These are phyloP conservation scores for Elsinoe ampelina DNA, from an alignment of 2,329 filamentous ascomycete genomes.

Conservation along the genomic window DNA sequence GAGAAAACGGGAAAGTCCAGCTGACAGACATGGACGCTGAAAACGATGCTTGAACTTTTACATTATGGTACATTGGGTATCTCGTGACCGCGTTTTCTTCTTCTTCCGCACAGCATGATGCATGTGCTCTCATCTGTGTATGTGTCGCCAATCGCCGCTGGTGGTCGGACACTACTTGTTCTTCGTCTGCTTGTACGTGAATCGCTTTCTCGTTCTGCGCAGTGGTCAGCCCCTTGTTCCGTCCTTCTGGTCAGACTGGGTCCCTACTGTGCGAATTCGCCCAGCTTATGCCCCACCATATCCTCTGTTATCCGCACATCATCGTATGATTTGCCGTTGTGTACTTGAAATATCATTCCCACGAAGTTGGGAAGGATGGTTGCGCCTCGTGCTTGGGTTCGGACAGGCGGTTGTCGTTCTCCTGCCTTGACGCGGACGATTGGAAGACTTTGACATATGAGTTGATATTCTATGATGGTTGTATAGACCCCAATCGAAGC, in stretches of 20 bases:
- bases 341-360: conserved; percentile 76
- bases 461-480: neutral
- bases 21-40: too few relatives aligned
- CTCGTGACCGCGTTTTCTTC: neutral
- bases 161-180: conserved; percentile 46
- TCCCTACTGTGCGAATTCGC: conserved; percentile 80
- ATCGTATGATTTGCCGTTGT: conserved; percentile 82
- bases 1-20: neutral
- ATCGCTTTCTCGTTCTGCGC: conserved; percentile 55
- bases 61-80: conserved; percentile 9
- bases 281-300: conserved; percentile 93
- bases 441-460: conserved; percentile 45
- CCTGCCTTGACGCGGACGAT: conserved; percentile 53
- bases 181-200: conserved; percentile 61
- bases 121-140: neutral
- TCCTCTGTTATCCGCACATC: conserved; percentile 82
- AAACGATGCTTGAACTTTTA: neutral
- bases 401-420: conserved; percentile 61
- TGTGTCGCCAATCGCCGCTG: too few relatives aligned
- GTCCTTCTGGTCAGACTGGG: neutral
- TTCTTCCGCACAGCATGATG: neutral
- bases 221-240: neutral
- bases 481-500: neutral
- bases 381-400: conserved; percentile 76
- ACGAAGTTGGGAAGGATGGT: conserved; percentile 91